Evolutionary conservation across 75 land plant genomes (phyloP).

Genomic region (Sequoia sempervirens): DNA sequence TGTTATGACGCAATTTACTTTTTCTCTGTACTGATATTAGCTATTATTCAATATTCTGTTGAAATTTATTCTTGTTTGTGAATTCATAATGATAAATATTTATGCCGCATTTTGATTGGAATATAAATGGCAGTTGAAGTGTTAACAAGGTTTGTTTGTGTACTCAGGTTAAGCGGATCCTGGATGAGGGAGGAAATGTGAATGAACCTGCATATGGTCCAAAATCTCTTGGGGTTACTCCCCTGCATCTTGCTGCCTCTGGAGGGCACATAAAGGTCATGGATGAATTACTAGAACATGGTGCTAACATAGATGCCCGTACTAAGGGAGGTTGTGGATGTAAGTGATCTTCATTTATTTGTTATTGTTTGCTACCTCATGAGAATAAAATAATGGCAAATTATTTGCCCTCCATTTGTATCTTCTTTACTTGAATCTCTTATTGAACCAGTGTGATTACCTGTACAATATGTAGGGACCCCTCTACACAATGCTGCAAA

Average conservation of each 20-base stretch:
- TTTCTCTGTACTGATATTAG: too few relatives aligned
- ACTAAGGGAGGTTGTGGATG: slow-evolving; percentile 96
- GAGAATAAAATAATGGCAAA: too few relatives aligned
- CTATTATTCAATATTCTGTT: background rate
- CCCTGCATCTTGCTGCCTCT: slow-evolving; percentile 94
- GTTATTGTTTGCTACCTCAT: background rate
- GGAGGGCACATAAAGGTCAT: slow-evolving; percentile 89
- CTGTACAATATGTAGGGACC: slow-evolving; percentile 62
- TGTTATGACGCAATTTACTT: too few relatives aligned
- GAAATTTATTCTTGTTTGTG: too few relatives aligned
- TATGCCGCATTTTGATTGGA: too few relatives aligned
- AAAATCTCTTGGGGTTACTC: slow-evolving; percentile 73
- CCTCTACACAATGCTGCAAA: slow-evolving; percentile 95
- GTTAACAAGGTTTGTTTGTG: background rate
- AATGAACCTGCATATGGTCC: slow-evolving; percentile 81
- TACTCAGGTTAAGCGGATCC: slow-evolving; percentile 24
- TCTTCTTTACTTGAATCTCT: too few relatives aligned
- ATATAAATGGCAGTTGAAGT: too few relatives aligned
- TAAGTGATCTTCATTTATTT: slow-evolving; percentile 5
- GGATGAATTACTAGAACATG: slow-evolving; percentile 87
- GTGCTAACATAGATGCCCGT: slow-evolving; percentile 93
- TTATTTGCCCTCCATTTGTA: background rate
- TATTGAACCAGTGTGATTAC: too few relatives aligned
- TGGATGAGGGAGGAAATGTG: slow-evolving; percentile 80
- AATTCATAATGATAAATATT: too few relatives aligned